Percentiles rank a stretch among this genome's conserved stretches.
These are phyloP conservation scores for Eucalyptus virginea DNA, from an alignment of 345 rosid species.

Conservation along the genomic window DNA sequence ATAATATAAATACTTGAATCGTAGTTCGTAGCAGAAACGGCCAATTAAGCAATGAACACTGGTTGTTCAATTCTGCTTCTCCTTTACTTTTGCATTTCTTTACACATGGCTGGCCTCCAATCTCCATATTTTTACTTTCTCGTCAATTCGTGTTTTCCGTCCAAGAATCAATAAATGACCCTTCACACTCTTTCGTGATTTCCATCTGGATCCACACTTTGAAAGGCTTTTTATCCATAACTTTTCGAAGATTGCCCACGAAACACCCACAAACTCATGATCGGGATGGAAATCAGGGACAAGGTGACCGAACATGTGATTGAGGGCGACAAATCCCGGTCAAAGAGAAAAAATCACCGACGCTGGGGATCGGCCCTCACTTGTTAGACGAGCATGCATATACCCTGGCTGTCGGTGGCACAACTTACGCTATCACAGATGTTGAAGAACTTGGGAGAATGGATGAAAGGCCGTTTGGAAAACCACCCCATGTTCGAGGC, in stretches of 20 bases:
- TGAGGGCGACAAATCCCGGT: constrained; percentile 18
- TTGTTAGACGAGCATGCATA: constrained; percentile 32
- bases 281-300: constrained; percentile 38
- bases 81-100: background rate
- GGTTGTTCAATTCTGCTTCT: background rate
- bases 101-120: background rate
- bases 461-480: constrained; percentile 31
- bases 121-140: background rate
- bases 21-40: background rate
- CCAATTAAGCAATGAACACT: background rate
- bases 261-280: constrained; percentile 13
- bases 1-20: no score
- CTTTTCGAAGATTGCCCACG: background rate
- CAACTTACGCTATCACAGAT: constrained; percentile 25
- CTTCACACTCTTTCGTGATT: background rate
- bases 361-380: constrained; percentile 26
- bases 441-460: constrained; percentile 38
- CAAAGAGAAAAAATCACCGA: constrained; percentile 36
- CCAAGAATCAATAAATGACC: background rate
- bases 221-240: background rate
- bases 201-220: background rate
- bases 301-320: constrained; percentile 29
- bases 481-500: constrained; percentile 28
- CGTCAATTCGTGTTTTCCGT: no score
- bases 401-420: constrained; percentile 15